Percentiles rank a stretch among this genome's conserved stretches.
Evolutionary conservation across 1,284 basidiomycete genomes (phyloP).

Genomic region (Rhodotorula sp.): DNA sequence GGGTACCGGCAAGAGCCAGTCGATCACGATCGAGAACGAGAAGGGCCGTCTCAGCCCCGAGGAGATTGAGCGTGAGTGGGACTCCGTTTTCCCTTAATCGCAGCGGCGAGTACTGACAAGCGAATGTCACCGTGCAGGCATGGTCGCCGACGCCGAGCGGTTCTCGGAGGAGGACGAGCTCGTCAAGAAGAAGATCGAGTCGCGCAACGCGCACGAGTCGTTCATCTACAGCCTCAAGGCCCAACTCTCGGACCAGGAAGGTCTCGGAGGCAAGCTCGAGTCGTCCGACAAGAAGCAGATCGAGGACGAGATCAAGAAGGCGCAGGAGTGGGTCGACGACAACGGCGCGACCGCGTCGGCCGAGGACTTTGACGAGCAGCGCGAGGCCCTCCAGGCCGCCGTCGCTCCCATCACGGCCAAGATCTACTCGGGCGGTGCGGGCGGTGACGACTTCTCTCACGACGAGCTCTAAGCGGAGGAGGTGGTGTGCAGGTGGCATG

Average conservation of each 20-base stretch:
- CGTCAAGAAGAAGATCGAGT: conserved; percentile 82
- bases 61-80: conserved; percentile 64
- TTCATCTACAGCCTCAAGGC: conserved; percentile 72
- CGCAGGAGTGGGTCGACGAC: conserved; percentile 85
- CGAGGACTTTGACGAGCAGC: conserved; percentile 89
- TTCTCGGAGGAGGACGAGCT: conserved; percentile 80
- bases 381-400: conserved; percentile 65
- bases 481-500: neutral
- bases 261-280: conserved; percentile 82
- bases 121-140: conserved; percentile 46
- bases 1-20: conserved; percentile 73
- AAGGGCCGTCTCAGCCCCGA: conserved; percentile 74
- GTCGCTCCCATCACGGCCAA: conserved; percentile 53
- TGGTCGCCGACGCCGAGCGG: conserved; percentile 89
- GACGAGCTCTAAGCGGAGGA: conserved; percentile 20
- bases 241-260: conserved; percentile 81
- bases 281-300: conserved; percentile 82
- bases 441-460: conserved; percentile 28
- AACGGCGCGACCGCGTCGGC: conserved; percentile 71
- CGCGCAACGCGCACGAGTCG: conserved; percentile 46
- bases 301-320: conserved; percentile 78
- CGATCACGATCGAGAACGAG: conserved; percentile 52
- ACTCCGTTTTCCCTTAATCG: neutral
- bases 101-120: too few species aligned
- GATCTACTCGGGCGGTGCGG: conserved; percentile 32